These are phyloP conservation scores for Sugiyamaella qingdaonensis DNA, from an alignment of 805 yeast species.

Conservation along the genomic window DNA sequence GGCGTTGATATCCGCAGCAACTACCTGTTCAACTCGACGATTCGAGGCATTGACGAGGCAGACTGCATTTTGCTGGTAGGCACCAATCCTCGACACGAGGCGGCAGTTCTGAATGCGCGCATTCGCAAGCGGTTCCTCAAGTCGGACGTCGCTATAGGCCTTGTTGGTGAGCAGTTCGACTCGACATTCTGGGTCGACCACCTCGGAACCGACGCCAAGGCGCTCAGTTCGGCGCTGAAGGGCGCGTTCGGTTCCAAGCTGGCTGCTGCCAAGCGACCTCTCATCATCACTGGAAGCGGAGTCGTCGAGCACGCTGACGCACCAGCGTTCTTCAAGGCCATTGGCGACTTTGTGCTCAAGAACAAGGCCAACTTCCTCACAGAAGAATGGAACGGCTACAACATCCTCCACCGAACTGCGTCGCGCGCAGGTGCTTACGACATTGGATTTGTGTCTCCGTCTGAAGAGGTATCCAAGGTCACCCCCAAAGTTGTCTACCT, in stretches of 20 bases:
- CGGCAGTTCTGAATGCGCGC: slow-evolving; percentile 80
- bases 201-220: slow-evolving; percentile 57
- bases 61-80: slow-evolving; percentile 79
- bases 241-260: slow-evolving; percentile 70
- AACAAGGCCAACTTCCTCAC: slow-evolving; percentile 57
- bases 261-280: slow-evolving; percentile 62
- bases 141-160: slow-evolving; percentile 58
- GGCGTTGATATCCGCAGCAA: slow-evolving; percentile 75
- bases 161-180: slow-evolving; percentile 72
- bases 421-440: slow-evolving; percentile 86
- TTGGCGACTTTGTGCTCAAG: slow-evolving; percentile 56
- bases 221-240: slow-evolving; percentile 53
- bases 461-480: slow-evolving; percentile 43
- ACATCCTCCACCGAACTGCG: slow-evolving; percentile 78
- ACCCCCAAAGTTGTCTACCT: slow-evolving; percentile 73
- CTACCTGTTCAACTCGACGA: slow-evolving; percentile 74
- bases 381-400: slow-evolving; percentile 77
- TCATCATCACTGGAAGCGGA: slow-evolving; percentile 78
- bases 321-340: slow-evolving; percentile 50
- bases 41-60: slow-evolving; percentile 76
- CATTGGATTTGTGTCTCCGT: slow-evolving; percentile 62
- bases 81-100: slow-evolving; percentile 86
- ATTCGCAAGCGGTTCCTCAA: slow-evolving; percentile 78
- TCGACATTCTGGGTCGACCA: slow-evolving; percentile 66
- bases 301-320: slow-evolving; percentile 67